Evolutionary conservation across 2,329 filamentous ascomycete species (phyloP).

Genomic region (Apiospora kogelbergensis): DNA sequence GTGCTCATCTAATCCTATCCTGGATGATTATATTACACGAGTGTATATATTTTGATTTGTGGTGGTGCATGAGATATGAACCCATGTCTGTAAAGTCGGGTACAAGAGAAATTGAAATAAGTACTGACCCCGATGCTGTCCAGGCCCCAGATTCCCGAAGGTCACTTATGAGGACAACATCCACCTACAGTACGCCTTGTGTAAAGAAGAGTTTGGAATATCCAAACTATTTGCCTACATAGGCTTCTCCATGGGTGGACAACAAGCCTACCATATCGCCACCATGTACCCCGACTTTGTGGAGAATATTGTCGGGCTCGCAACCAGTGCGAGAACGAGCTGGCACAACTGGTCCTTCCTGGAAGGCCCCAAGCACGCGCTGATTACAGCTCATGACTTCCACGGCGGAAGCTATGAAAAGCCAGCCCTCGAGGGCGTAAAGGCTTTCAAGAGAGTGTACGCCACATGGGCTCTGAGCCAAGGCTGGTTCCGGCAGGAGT

Average conservation of each 20-base stretch:
- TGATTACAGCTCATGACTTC: slow-evolving; percentile 43
- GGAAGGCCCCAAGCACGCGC: slow-evolving; percentile 50
- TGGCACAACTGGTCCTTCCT: slow-evolving; percentile 55
- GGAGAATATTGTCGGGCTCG: slow-evolving; percentile 46
- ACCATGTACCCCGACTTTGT: slow-evolving; percentile 50
- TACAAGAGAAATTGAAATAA: not conserved
- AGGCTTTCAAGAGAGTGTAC: slow-evolving; percentile 36
- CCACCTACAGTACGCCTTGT: slow-evolving; percentile 46
- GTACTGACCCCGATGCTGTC: slow-evolving; percentile 23
- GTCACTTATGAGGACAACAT: slow-evolving; percentile 52
- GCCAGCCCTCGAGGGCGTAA: slow-evolving; percentile 28
- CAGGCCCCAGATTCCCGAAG: slow-evolving; percentile 40
- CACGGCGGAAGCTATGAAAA: slow-evolving; percentile 30
- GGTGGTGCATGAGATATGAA: not conserved
- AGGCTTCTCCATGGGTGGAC: slow-evolving; percentile 59
- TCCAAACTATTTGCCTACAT: slow-evolving; percentile 45
- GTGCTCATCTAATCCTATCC: not conserved
- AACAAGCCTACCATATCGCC: slow-evolving; percentile 52
- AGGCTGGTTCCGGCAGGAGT: slow-evolving; percentile 38
- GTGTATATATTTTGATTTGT: not conserved
- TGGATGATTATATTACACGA: not conserved
- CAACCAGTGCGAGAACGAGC: slow-evolving; percentile 49
- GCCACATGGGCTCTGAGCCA: slow-evolving; percentile 32
- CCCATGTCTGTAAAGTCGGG: not conserved
- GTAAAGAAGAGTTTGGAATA: slow-evolving; percentile 39